Evolutionary conservation across 352 stramenopile genomes (phyloP).

Genomic region (Phytophthora constricta): DNA sequence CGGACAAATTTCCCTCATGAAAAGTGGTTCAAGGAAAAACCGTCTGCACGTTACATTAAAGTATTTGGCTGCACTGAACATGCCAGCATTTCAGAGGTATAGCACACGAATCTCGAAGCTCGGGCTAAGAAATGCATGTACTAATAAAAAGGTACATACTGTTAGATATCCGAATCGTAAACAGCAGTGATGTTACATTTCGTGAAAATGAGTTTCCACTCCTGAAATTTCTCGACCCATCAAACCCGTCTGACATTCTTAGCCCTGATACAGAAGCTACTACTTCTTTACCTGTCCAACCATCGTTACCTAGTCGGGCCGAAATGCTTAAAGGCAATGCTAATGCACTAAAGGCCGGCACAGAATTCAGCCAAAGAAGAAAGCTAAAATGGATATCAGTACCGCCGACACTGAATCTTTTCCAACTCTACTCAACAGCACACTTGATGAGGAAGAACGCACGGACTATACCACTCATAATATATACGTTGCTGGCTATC

Average conservation of each 20-base stretch:
- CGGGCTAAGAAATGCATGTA: constrained; percentile 15
- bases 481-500: background rate
- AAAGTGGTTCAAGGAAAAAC: constrained; percentile 16
- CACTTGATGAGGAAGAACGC: constrained; percentile 2
- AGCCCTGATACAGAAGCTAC: background rate
- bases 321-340: too few species aligned
- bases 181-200: constrained; percentile 16
- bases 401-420: background rate
- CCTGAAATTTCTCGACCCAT: constrained; percentile 4
- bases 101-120: constrained; percentile 9
- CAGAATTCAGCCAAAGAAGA: too few species aligned
- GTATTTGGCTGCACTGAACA: constrained; percentile 20
- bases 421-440: background rate
- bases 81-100: constrained; percentile 6
- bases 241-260: background rate
- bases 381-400: too few species aligned
- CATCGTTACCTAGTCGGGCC: background rate
- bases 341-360: too few species aligned
- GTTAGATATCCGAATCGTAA: constrained; percentile 13
- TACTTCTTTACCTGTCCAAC: background rate
- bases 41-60: constrained; percentile 15
- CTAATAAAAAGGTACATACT: constrained; percentile 25
- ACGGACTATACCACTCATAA: too few species aligned
- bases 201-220: constrained; percentile 8
- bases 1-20: constrained; percentile 19